phyloP scores from a whole-genome alignment of 345 rosid genomes.

The Iberis pinnata region DNA sequence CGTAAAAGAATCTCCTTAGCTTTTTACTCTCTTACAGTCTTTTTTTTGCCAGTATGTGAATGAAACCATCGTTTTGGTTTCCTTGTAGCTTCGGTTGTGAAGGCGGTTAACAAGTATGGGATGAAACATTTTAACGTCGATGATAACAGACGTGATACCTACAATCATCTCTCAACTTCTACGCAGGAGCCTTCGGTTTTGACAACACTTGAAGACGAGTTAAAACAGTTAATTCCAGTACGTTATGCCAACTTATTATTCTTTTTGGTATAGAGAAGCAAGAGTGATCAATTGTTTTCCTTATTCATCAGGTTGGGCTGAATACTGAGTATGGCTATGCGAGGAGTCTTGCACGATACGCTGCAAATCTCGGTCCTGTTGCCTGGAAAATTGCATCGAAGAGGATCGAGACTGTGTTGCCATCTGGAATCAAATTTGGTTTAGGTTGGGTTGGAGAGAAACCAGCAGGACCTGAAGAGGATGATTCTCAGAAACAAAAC shows the following conservation, averaged over 20 bases:
- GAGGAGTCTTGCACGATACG: constrained; percentile 79
- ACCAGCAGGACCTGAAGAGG: constrained; percentile 28
- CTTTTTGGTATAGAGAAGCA: constrained; percentile 5
- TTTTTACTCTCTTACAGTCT: neutral
- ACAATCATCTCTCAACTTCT: constrained; percentile 38
- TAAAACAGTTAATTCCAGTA: constrained; percentile 74
- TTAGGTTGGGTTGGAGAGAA: constrained; percentile 84
- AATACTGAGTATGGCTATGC: constrained; percentile 71
- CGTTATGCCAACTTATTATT: constrained; percentile 15
- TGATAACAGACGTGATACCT: constrained; percentile 73
- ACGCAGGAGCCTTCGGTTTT: constrained; percentile 38
- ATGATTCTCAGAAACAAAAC: constrained; percentile 30
- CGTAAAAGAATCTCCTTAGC: constrained; percentile 33
- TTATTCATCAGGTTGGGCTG: constrained; percentile 61
- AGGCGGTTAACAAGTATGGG: constrained; percentile 73
- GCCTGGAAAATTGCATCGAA: constrained; percentile 68
- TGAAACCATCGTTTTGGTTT: constrained; percentile 16
- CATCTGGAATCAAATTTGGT: constrained; percentile 52
- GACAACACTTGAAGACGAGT: constrained; percentile 49
- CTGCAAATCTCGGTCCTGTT: constrained; percentile 77
- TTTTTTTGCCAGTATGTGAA: constrained; percentile 4
- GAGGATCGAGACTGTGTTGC: constrained; percentile 59
- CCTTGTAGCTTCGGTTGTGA: constrained; percentile 80
- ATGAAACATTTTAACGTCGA: constrained; percentile 67
- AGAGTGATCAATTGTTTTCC: constrained; percentile 11